Percentiles rank a stretch among this genome's conserved stretches.
Conservation (phyloP, 2,329 filamentous ascomycete genomes). For the Phyllosticta citrichinensis region DNA sequence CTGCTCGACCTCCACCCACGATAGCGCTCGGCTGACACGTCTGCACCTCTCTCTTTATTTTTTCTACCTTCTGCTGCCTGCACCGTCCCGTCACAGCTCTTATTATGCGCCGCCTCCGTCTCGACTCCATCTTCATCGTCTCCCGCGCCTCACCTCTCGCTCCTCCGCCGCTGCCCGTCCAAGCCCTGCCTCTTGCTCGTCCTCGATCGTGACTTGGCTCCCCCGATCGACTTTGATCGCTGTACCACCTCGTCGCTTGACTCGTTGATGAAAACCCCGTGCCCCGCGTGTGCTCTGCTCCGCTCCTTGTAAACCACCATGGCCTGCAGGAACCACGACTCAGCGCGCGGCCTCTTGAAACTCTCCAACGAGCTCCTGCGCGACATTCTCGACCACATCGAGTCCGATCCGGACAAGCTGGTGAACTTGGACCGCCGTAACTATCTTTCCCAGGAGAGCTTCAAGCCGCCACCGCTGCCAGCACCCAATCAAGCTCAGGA, state of each 20-base stretch:
- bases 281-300: constrained; percentile 17
- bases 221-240: neutral
- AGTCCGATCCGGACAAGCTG: constrained; percentile 41
- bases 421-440: constrained; percentile 40
- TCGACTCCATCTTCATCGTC: neutral
- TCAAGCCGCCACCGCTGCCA: constrained; percentile 34
- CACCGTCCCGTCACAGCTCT: neutral
- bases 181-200: neutral
- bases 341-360: constrained; percentile 22
- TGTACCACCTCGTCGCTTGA: neutral
- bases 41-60: constrained; percentile 9
- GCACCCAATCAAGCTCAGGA: constrained; percentile 33
- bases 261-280: constrained; percentile 18
- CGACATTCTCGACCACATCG: constrained; percentile 42
- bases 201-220: neutral
- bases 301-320: constrained; percentile 10
- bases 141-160: neutral
- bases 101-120: neutral
- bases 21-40: constrained; percentile 14
- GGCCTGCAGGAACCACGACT: constrained; percentile 3
- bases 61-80: constrained; percentile 1
- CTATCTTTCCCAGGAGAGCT: constrained; percentile 44
- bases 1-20: constrained; percentile 11
- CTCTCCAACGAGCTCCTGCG: constrained; percentile 42
- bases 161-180: neutral